These are phyloP conservation scores for Cystobasidiaceae sp. DNA, from an alignment of 1,284 basidiomycete species.

Conservation along the genomic window DNA sequence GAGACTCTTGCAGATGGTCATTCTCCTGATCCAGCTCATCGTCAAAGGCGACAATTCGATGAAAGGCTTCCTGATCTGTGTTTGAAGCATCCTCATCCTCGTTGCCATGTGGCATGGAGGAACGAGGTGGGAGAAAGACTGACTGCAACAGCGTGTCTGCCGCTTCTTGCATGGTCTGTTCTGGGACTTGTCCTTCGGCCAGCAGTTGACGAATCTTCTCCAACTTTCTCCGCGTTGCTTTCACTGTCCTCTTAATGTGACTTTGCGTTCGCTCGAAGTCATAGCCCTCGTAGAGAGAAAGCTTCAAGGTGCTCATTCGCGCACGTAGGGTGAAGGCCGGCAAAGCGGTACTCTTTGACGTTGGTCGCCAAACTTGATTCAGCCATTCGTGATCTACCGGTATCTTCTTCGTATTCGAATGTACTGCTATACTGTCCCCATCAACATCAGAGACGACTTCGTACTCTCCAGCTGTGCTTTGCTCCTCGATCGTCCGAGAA, in stretches of 20 bases:
- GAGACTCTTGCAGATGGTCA: constrained; percentile 53
- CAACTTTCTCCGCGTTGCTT: constrained; percentile 75
- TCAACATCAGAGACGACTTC: background rate
- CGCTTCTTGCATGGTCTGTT: constrained; percentile 66
- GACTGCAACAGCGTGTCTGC: constrained; percentile 64
- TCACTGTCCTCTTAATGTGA: constrained; percentile 80
- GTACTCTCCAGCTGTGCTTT: background rate
- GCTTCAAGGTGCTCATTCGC: constrained; percentile 58
- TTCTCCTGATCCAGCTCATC: constrained; percentile 64
- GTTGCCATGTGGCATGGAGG: background rate
- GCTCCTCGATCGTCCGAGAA: too few relatives aligned
- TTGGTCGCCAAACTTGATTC: too few relatives aligned
- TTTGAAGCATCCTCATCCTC: constrained; percentile 50
- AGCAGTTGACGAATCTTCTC: constrained; percentile 89
- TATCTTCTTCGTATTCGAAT: background rate
- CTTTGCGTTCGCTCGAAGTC: constrained; percentile 84
- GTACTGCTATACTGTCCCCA: background rate
- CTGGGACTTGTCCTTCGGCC: constrained; percentile 83
- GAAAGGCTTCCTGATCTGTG: constrained; percentile 66
- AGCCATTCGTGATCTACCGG: background rate
- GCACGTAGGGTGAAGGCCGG: constrained; percentile 42
- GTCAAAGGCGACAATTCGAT: constrained; percentile 73
- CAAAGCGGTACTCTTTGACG: background rate
- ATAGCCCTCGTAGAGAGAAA: constrained; percentile 83
- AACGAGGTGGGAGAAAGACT: background rate